These are phyloP conservation scores for Mortierella alpina DNA, from an alignment of 192 early-diverging fungal genomes.

Conservation along the genomic window DNA sequence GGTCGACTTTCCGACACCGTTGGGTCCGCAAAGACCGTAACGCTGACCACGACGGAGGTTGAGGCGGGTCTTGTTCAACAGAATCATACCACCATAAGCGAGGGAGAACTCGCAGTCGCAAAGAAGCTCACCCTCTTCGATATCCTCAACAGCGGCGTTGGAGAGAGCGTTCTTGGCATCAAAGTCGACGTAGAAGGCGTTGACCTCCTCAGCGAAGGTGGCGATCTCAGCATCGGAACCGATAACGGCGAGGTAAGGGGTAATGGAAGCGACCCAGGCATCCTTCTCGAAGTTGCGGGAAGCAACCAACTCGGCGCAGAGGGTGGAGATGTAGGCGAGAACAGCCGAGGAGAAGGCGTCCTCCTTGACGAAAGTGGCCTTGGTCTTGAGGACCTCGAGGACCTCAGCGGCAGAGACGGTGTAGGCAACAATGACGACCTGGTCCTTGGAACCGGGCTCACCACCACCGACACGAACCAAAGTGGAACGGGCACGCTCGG, in stretches of 20 bases:
- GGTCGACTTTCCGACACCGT: constrained; percentile 89
- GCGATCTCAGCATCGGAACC: constrained; percentile 64
- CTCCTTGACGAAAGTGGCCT: constrained; percentile 64
- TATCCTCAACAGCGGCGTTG: constrained; percentile 59
- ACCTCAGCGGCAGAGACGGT: constrained; percentile 58
- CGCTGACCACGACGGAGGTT: constrained; percentile 79
- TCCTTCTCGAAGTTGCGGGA: constrained; percentile 73
- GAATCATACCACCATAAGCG: constrained; percentile 85
- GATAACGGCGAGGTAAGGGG: constrained; percentile 67
- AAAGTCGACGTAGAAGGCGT: constrained; percentile 58
- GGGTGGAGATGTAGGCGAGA: constrained; percentile 68
- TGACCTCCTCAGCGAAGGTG: constrained; percentile 56
- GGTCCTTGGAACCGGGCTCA: constrained; percentile 58
- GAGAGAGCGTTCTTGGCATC: constrained; percentile 54
- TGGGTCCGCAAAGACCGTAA: constrained; percentile 86
- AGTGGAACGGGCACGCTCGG: constrained; percentile 75
- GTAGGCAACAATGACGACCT: constrained; percentile 65
- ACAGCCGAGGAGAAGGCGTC: constrained; percentile 56
- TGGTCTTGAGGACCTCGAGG: constrained; percentile 59
- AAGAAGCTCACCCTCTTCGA: constrained; percentile 67
- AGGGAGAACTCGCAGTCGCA: constrained; percentile 87
- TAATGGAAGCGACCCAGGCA: constrained; percentile 72
- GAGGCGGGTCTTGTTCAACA: constrained; percentile 74
- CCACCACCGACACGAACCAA: constrained; percentile 72
- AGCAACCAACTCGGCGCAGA: constrained; percentile 70